Evolutionary conservation across 257 asterid genomes (phyloP).

Genomic region (Nemophila menziesii): DNA sequence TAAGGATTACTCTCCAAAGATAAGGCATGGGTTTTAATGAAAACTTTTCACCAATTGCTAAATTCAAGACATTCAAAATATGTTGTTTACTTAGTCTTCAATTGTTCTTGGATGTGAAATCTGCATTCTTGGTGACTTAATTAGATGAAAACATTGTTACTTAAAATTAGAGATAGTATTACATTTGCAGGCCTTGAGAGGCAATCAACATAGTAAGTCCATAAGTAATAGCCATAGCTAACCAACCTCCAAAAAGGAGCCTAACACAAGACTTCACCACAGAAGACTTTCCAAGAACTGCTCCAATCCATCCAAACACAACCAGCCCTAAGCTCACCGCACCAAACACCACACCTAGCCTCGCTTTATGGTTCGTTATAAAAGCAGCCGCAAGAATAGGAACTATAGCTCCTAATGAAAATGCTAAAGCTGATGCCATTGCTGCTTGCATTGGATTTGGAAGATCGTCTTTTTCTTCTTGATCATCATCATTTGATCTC

Average conservation of each 20-base stretch:
- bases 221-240: conserved; percentile 72
- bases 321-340: conserved; percentile 41
- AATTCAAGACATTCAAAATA: too few relatives aligned
- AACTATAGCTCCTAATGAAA: conserved; percentile 44
- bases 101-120: too few relatives aligned
- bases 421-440: conserved; percentile 51
- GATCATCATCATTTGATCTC: conserved; percentile 5
- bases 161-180: too few relatives aligned
- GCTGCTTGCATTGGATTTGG: conserved; percentile 63
- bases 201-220: conserved; percentile 50
- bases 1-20: too few relatives aligned
- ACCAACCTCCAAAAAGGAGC: conserved; percentile 58
- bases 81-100: too few relatives aligned
- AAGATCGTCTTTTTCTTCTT: conserved; percentile 22
- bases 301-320: conserved; percentile 48
- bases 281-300: conserved; percentile 40
- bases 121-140: too few relatives aligned
- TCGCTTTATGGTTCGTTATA: conserved; percentile 24
- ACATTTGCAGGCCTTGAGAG: conserved; percentile 31
- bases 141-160: too few relatives aligned
- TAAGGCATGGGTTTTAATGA: too few relatives aligned
- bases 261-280: conserved; percentile 34
- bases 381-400: conserved; percentile 62
- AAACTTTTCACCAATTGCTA: too few relatives aligned
- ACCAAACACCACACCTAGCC: conserved; percentile 37